phyloP scores from a whole-genome alignment of 257 asterid genomes.

The Nicotiana benthamiana region DNA sequence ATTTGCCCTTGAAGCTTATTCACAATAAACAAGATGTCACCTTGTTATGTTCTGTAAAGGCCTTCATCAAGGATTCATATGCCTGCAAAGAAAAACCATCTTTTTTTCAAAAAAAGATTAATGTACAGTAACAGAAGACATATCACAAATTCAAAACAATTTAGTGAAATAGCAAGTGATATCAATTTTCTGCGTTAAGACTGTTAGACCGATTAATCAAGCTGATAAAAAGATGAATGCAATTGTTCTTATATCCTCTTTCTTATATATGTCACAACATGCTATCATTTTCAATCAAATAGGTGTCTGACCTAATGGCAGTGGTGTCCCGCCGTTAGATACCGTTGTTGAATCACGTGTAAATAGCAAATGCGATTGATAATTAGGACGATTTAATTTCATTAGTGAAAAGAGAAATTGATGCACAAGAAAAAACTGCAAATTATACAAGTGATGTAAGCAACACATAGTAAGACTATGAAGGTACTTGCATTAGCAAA shows the following conservation, averaged over 20 bases:
- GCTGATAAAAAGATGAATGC: neutral
- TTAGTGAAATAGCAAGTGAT: neutral
- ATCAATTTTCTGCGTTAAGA: neutral
- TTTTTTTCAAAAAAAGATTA: neutral
- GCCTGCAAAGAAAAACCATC: slow-evolving; percentile 59
- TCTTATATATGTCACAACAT: neutral
- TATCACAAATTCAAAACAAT: neutral
- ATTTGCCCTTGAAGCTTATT: slow-evolving; percentile 25
- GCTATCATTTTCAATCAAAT: neutral
- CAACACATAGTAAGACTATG: neutral
- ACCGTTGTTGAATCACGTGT: neutral
- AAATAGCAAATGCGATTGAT: neutral
- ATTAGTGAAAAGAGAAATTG: neutral
- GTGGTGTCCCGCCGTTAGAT: neutral
- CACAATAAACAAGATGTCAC: slow-evolving; percentile 33
- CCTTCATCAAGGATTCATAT: slow-evolving; percentile 78
- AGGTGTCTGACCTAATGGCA: neutral
- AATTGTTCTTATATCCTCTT: neutral
- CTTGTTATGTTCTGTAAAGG: slow-evolving; percentile 87
- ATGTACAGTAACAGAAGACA: neutral
- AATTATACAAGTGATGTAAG: neutral
- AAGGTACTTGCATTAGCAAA: slow-evolving; percentile 68
- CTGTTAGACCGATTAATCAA: neutral
- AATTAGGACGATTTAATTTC: neutral
- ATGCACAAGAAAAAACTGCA: neutral